phyloP scores from a whole-genome alignment of 129 eudicot genomes.

The Arctium lappa region DNA sequence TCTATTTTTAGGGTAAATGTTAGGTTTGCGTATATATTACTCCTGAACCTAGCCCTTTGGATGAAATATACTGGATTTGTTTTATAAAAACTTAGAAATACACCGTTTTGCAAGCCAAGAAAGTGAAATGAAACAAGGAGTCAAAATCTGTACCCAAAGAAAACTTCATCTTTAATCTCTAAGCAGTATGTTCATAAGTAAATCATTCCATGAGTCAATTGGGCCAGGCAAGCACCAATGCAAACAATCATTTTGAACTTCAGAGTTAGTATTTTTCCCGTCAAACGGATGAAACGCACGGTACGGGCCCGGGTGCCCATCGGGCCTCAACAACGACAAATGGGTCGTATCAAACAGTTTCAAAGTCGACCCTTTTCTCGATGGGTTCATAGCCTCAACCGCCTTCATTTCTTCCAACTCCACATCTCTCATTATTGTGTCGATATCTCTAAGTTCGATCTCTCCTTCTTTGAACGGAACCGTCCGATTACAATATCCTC shows the following conservation, averaged over 20 bases:
- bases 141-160: background rate
- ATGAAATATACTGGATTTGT: too few relatives aligned
- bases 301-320: conserved; percentile 87
- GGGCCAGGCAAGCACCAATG: conserved; percentile 99
- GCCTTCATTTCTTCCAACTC: conserved; percentile 59
- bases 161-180: background rate
- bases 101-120: too few relatives aligned
- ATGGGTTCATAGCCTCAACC: background rate
- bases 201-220: conserved; percentile 81
- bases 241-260: conserved; percentile 74
- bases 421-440: conserved; percentile 43
- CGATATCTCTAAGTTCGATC: conserved; percentile 35
- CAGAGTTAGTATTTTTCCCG: conserved; percentile 31
- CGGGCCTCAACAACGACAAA: conserved; percentile 74
- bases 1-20: too few relatives aligned
- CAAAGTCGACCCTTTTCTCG: conserved; percentile 32
- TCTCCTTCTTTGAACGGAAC: conserved; percentile 60
- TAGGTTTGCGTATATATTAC: too few relatives aligned
- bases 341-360: conserved; percentile 57
- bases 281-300: conserved; percentile 61
- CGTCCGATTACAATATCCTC: conserved; percentile 68
- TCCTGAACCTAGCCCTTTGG: too few relatives aligned
- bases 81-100: too few relatives aligned
- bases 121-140: background rate
- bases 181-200: conserved; percentile 52